phyloP scores from a whole-genome alignment of 2,329 filamentous ascomycete species.

The Cladophialophora immunda region DNA sequence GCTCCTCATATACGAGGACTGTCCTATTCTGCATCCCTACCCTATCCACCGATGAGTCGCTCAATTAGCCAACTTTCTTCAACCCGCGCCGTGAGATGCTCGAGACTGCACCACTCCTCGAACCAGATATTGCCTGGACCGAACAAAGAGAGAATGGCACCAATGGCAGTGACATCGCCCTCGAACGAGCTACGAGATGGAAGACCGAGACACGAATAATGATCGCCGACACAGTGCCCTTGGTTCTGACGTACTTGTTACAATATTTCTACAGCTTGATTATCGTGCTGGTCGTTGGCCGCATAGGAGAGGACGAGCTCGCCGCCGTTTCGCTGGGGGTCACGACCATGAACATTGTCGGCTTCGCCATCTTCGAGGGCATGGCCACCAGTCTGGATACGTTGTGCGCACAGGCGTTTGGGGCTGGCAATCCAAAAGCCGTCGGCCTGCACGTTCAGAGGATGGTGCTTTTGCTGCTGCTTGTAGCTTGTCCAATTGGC shows the following conservation, averaged over 20 bases:
- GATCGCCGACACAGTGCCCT: conserved; percentile 53
- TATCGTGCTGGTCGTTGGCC: conserved; percentile 74
- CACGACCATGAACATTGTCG: conserved; percentile 76
- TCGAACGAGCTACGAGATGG: conserved; percentile 23
- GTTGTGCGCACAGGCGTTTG: conserved; percentile 84
- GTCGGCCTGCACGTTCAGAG: conserved; percentile 78
- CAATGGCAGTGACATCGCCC: conserved; percentile 1
- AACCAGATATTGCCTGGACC: neutral
- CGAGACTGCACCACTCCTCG: conserved; percentile 14
- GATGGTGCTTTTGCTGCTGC: conserved; percentile 74
- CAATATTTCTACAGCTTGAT: conserved; percentile 77
- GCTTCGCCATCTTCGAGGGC: conserved; percentile 74
- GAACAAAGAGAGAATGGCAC: neutral
- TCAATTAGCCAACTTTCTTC: neutral
- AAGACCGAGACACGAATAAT: conserved; percentile 20
- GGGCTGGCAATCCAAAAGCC: conserved; percentile 79
- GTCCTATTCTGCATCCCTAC: neutral
- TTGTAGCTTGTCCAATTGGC: conserved; percentile 70
- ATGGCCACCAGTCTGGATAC: conserved; percentile 83
- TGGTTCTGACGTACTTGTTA: conserved; percentile 72
- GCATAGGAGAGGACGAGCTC: conserved; percentile 69
- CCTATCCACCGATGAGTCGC: neutral
- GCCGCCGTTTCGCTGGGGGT: conserved; percentile 69
- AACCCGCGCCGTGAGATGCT: conserved; percentile 3
- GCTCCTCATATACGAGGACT: neutral